These are phyloP conservation scores for Chrysoporthe puriensis DNA, from an alignment of 2,329 filamentous ascomycete genomes.

Conservation along the genomic window DNA sequence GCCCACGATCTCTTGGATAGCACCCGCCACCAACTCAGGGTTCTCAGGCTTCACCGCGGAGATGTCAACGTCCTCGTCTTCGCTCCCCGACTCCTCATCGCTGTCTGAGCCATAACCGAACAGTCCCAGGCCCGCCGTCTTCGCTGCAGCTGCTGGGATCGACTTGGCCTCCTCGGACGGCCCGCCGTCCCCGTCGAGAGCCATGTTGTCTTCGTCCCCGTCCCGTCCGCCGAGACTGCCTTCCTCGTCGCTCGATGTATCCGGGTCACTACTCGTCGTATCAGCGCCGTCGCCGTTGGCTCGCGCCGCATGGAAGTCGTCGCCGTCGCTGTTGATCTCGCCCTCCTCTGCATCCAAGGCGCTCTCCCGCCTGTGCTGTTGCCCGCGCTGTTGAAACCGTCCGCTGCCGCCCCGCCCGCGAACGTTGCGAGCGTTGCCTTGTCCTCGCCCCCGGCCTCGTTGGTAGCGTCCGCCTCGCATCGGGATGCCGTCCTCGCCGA, in stretches of 20 bases:
- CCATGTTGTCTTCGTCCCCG: neutral
- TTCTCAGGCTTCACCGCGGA: slow-evolving; percentile 24
- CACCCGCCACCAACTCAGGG: slow-evolving; percentile 28
- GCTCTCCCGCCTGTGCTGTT: neutral
- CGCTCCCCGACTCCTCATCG: slow-evolving; percentile 23
- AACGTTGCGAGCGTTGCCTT: slow-evolving; percentile 10
- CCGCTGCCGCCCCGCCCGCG: slow-evolving; percentile 24
- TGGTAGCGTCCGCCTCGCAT: slow-evolving; percentile 6
- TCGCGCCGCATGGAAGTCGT: slow-evolving; percentile 15
- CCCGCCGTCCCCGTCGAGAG: neutral
- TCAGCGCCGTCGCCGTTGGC: slow-evolving; percentile 9
- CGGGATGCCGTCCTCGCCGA: slow-evolving; percentile 1
- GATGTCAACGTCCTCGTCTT: slow-evolving; percentile 21
- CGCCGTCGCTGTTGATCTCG: slow-evolving; percentile 33
- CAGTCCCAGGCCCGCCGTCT: neutral
- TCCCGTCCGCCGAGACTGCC: neutral
- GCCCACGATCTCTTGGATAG: slow-evolving; percentile 28
- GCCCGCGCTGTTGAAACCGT: neutral
- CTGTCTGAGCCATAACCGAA: slow-evolving; percentile 28
- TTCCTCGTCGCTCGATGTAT: slow-evolving; percentile 25
- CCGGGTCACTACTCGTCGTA: slow-evolving; percentile 26
- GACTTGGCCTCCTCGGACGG: neutral
- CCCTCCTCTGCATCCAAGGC: slow-evolving; percentile 31
- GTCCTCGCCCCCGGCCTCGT: slow-evolving; percentile 21
- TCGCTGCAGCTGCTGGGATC: neutral